A percentile compares a stretch with the other conserved stretches of the same genome.
These are phyloP conservation scores for Colletotrichum sp. DNA, from an alignment of 2,329 filamentous ascomycete species.

Conservation along the genomic window DNA sequence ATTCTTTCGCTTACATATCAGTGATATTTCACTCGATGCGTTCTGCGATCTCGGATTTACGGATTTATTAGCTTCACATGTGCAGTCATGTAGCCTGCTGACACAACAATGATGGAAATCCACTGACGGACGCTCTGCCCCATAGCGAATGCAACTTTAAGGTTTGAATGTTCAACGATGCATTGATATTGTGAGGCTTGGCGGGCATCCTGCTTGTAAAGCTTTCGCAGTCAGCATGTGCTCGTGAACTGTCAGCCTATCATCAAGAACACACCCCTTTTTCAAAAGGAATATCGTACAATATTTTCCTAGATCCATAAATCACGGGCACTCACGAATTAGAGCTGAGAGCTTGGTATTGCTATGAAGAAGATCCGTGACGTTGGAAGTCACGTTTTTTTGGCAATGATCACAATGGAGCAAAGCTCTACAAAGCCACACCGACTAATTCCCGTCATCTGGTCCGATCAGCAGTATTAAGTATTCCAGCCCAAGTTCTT, in stretches of 20 bases:
- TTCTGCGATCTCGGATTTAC: background rate
- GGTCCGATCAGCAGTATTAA: background rate
- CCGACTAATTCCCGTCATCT: background rate
- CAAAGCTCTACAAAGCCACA: background rate
- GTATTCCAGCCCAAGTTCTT: background rate
- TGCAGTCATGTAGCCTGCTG: background rate
- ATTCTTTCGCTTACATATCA: background rate
- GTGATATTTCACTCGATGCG: background rate
- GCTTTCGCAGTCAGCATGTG: background rate
- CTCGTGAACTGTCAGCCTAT: background rate
- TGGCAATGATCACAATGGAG: background rate
- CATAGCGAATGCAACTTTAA: background rate
- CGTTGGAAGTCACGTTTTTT: background rate
- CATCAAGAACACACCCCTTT: background rate
- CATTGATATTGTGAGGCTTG: background rate
- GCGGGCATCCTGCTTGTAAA: rapidly evolving
- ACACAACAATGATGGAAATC: background rate
- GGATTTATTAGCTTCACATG: too few species aligned
- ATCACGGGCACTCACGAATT: background rate
- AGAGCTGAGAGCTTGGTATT: background rate
- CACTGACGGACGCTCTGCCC: background rate
- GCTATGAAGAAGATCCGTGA: background rate
- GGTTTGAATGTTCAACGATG: background rate
- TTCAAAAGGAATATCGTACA: background rate
- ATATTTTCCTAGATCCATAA: background rate